Conservation (phyloP, 106 monocot genomes). For the Acorus gramineus region DNA sequence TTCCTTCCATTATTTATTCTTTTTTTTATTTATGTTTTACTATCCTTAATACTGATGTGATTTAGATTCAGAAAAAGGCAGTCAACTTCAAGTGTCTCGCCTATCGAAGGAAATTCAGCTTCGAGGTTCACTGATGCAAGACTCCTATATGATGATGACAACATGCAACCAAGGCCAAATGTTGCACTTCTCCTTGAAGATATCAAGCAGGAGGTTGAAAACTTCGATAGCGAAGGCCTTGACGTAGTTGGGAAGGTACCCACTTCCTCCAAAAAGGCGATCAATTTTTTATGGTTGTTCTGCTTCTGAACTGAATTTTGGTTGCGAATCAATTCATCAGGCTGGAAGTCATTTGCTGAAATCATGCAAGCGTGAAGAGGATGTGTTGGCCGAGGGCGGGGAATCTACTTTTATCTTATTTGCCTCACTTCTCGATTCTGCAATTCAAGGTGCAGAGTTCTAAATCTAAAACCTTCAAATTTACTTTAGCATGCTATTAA, state of each 20-base stretch:
- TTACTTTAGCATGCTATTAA: too few relatives aligned
- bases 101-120: conserved; percentile 42
- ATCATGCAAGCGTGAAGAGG: conserved; percentile 58
- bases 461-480: too few relatives aligned
- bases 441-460: conserved; percentile 62
- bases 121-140: conserved; percentile 61
- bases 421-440: conserved; percentile 88
- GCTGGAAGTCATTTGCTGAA: conserved; percentile 20
- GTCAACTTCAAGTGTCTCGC: conserved; percentile 53
- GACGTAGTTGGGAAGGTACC: conserved; percentile 30
- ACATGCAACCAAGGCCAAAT: conserved; percentile 70
- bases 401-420: conserved; percentile 64
- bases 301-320: conserved; percentile 19
- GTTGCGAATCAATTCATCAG: conserved; percentile 21
- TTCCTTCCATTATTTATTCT: too few relatives aligned
- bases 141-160: conserved; percentile 64
- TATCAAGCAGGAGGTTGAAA: conserved; percentile 73
- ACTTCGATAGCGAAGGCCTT: conserved; percentile 38
- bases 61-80: conserved; percentile 43
- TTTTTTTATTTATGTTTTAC: too few relatives aligned
- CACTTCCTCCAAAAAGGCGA: conserved; percentile 38
- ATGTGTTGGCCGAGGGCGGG: conserved; percentile 40
- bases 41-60: too few relatives aligned
- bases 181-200: conserved; percentile 76
- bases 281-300: conserved; percentile 26